phyloP scores from a whole-genome alignment of 768 basidiomycete genomes.

The Kwoniella sp. region DNA sequence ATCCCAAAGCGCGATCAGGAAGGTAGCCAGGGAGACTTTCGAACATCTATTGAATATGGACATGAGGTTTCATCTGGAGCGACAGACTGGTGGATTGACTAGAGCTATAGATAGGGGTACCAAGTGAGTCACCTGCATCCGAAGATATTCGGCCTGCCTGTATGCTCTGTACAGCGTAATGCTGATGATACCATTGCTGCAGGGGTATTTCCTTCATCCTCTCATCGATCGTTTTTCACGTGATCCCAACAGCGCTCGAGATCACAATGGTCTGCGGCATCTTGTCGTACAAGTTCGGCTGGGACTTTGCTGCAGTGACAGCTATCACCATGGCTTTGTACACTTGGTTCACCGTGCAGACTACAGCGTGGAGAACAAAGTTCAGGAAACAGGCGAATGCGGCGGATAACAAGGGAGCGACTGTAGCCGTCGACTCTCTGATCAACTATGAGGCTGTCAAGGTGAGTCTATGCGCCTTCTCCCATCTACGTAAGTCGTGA shows the following conservation, averaged over 20 bases:
- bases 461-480: slow-evolving; percentile 60
- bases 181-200: slow-evolving; percentile 2
- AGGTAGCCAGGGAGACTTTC: slow-evolving; percentile 93
- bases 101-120: slow-evolving; percentile 96
- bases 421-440: slow-evolving; percentile 87
- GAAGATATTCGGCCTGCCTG: no score
- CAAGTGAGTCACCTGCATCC: slow-evolving; percentile 64
- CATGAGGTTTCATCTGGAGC: slow-evolving; percentile 83
- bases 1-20: slow-evolving; percentile 88
- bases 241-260: slow-evolving; percentile 92
- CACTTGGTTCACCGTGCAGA: slow-evolving; percentile 94
- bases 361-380: slow-evolving; percentile 95
- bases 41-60: slow-evolving; percentile 88
- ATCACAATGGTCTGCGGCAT: slow-evolving; percentile 97
- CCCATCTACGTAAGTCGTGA: no score
- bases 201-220: slow-evolving; percentile 96
- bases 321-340: slow-evolving; percentile 81
- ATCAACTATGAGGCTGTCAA: slow-evolving; percentile 99
- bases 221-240: slow-evolving; percentile 88
- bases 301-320: slow-evolving; percentile 93
- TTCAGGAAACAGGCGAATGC: slow-evolving; percentile 94
- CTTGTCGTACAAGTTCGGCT: slow-evolving; percentile 96
- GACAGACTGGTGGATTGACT: slow-evolving; percentile 94
- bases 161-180: background rate
- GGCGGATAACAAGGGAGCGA: slow-evolving; percentile 95